Evolutionary conservation across 176 grass and related monocot genomes (phyloP), one percentile per base, ranked within the genome.

Genomic region (Stipa capillata): DNA sequence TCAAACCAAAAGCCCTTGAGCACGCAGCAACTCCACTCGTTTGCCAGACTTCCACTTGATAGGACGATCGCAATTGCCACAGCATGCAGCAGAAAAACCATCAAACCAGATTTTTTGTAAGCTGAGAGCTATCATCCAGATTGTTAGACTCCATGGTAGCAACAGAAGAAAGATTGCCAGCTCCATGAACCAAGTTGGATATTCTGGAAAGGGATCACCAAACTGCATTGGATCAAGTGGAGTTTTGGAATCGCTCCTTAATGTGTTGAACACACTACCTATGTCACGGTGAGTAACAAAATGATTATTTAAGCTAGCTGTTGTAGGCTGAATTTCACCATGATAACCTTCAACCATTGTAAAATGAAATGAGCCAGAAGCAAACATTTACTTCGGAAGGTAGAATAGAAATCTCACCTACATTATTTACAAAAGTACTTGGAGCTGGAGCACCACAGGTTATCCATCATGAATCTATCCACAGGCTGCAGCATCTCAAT

Each of bases 401-500:
- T 76, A 63, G 28, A 87, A 34, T 35, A 78, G 33, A 72, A 78
- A 51, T 42, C 23, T 27, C 4, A 57, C 89, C 80, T 82, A 82
- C 60, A 86, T 74, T 91, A 88, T 85, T 81, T 80, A 85, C 16
- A 77, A 87, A 85, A 89, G 66, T 70, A 82, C 79, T 49, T 74
- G 81, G 55, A 72, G 73, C 69, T 72, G 72, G 77, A 72, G 64
- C 5, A 10, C 82, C 65, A 83, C 24, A 86, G 59, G 32, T 66
- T 73, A 79, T 65, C 52, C 82, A 84, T 97, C 87, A 90, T 35
- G 77, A 72, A 41, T 87, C 87, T 86, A 91, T 88, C 81, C 76
- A 89, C 88, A 93, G 84, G 81, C 77, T 91, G 91, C 94, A 85
- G 88, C 91, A 97, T 91, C 88, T 89, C 84, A 93, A 69, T 9